Conservation (phyloP, 805 yeast species). For the Wickerhamomyces bisporus region DNA sequence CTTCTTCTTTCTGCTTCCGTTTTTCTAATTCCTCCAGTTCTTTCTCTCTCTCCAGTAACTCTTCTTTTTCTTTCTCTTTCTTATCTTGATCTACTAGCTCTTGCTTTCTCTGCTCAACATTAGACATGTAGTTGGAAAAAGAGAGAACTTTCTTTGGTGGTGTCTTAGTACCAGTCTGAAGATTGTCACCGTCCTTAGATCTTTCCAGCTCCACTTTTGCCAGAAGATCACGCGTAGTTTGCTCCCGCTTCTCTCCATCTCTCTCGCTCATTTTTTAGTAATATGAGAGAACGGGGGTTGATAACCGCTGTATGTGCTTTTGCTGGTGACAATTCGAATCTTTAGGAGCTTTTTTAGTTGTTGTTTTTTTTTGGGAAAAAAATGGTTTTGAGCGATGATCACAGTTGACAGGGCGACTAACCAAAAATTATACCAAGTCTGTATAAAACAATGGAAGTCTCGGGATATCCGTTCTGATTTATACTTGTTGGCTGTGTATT, state of each 20-base stretch:
- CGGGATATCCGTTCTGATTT: too few relatives aligned
- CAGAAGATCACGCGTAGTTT: neutral
- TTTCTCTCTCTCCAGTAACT: neutral
- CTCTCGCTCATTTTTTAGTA: too few relatives aligned
- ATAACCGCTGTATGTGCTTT: too few relatives aligned
- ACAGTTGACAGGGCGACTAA: too few relatives aligned
- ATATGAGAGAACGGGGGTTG: too few relatives aligned
- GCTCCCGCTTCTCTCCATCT: neutral
- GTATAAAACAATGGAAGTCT: too few relatives aligned
- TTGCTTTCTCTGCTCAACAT: slow-evolving; percentile 9
- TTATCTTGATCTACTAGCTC: slow-evolving; percentile 6
- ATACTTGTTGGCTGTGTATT: too few relatives aligned
- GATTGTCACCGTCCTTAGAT: neutral
- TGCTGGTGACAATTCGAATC: too few relatives aligned
- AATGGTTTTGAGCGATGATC: too few relatives aligned
- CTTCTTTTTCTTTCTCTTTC: neutral
- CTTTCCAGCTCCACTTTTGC: neutral
- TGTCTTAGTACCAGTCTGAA: neutral
- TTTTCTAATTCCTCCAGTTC: neutral
- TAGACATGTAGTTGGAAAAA: slow-evolving; percentile 11
- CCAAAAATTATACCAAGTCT: too few relatives aligned
- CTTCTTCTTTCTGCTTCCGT: slow-evolving; percentile 3
- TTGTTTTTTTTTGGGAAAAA: too few relatives aligned
- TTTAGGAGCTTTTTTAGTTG: too few relatives aligned
- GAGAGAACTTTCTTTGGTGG: slow-evolving; percentile 10